Base-by-base conservation (phyloP, 2,329 filamentous ascomycete species). In the Penicillium sp. region DNA sequence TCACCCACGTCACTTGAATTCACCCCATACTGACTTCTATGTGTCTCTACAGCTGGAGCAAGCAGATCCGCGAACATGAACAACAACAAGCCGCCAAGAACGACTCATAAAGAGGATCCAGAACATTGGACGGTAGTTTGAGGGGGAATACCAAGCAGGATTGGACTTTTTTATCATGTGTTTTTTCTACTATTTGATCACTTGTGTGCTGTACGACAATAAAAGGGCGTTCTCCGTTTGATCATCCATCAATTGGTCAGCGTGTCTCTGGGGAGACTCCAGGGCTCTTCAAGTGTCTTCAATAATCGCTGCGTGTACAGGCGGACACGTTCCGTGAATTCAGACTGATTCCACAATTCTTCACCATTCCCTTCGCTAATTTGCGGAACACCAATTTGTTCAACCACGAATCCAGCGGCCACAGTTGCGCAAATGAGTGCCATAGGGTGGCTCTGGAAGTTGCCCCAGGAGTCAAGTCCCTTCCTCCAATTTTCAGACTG, bases 391-490 rank as follows among this genome's bases (percentile, higher is more conserved):
- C 94, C 93, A 49, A 96, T 86, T 72, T 99, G 94, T 75, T 99
- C 92, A 65, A 99, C 96, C 14, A 91, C 91, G 72, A 96, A 94
- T 67, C 92, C 92, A 7, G 94, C 93, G 2, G 91, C 88, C 5
- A 97, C 82, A 43, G 85, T 88, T 4, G 87, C 94, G 85, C 88
- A 93, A 0, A 84, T 79, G 5, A 89, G 86, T 5, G 91, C 92
- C 64, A 86, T 56, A 87, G 84, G 39, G 90, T 78, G 49, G 59
- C 68, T 47, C 44, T 63, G 55, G 24, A 72, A 68, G 62, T 82
- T 51, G 78, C 1, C 84, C 86, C 49, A 88, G 27, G 59, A 72
- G 65, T 42, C 42, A 43, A 64, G 56, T 31, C 66, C 66, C 48
- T 63, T 58, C 76, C 31, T 80, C 86, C 61, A 88, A 73, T 0